These are phyloP conservation scores for Trichophyton mentagrophytes DNA, from an alignment of 2,329 filamentous ascomycete species.

Conservation along the genomic window DNA sequence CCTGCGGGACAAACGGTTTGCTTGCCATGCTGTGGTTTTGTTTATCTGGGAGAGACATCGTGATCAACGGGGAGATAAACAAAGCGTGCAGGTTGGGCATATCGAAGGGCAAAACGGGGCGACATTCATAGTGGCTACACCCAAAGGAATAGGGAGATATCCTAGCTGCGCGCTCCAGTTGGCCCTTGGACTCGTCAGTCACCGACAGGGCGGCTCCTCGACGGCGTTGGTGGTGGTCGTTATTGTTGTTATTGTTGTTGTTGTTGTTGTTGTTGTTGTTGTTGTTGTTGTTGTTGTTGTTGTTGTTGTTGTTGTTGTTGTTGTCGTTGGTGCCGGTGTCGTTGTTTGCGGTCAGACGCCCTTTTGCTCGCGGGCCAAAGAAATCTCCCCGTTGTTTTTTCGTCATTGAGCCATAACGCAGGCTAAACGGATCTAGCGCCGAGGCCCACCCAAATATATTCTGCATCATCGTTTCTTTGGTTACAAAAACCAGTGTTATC, in stretches of 20 bases:
- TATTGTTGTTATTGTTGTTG: too few relatives aligned
- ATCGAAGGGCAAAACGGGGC: slow-evolving; percentile 21
- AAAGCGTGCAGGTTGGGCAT: slow-evolving; percentile 37
- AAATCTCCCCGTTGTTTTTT: neutral
- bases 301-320: too few relatives aligned
- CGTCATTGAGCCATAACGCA: neutral
- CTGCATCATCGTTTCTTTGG: neutral
- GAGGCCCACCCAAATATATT: neutral
- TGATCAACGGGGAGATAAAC: slow-evolving; percentile 9
- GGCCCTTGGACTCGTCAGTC: neutral
- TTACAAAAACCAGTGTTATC: neutral
- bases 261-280: too few relatives aligned
- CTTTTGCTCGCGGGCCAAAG: neutral
- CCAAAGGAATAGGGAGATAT: slow-evolving; percentile 7
- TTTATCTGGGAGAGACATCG: slow-evolving; percentile 41
- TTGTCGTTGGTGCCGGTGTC: neutral
- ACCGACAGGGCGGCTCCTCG: neutral
- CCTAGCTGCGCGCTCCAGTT: neutral
- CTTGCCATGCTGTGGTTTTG: slow-evolving; percentile 38
- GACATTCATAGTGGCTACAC: slow-evolving; percentile 27
- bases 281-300: neutral
- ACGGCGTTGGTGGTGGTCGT: neutral
- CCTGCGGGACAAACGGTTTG: slow-evolving; percentile 54
- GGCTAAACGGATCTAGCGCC: neutral
- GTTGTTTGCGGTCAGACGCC: neutral